These are phyloP conservation scores for Daldinia sp. DNA, from an alignment of 2,329 filamentous ascomycete species.

Conservation along the genomic window DNA sequence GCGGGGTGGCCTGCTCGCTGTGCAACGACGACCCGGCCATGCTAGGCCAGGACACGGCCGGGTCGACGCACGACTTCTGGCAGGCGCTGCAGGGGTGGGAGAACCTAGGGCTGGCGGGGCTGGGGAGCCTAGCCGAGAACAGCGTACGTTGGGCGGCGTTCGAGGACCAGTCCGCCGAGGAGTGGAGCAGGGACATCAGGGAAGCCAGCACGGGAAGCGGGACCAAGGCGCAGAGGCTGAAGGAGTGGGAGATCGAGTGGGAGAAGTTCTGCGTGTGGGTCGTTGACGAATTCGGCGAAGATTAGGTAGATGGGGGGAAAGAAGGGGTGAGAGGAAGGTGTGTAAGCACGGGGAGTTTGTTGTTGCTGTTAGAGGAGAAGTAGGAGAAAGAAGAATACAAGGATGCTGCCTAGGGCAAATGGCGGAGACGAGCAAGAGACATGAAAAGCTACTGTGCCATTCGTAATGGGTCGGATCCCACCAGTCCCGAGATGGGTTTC, in stretches of 20 bases:
- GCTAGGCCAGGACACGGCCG: conserved; percentile 82
- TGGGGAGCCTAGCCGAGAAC: conserved; percentile 91
- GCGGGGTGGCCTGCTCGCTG: conserved; percentile 85
- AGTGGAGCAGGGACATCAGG: conserved; percentile 79
- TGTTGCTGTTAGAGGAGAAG: neutral
- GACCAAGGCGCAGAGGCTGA: conserved; percentile 77
- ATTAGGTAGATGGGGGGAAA: conserved; percentile 30
- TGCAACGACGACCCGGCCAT: conserved; percentile 94
- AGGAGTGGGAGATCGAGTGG: conserved; percentile 84
- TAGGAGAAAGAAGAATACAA: no score
- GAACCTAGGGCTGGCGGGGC: conserved; percentile 86
- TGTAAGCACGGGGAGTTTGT: conserved; percentile 22
- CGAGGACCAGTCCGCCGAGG: conserved; percentile 78
- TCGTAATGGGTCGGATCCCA: conserved; percentile 19
- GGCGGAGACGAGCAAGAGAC: conserved; percentile 16
- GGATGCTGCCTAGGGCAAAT: conserved; percentile 26
- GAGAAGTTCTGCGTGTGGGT: conserved; percentile 94
- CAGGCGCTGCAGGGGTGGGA: conserved; percentile 92
- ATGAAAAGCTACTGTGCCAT: conserved; percentile 4
- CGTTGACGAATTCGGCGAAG: conserved; percentile 76
- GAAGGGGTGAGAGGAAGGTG: neutral
- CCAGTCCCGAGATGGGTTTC: conserved; percentile 18
- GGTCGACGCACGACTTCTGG: conserved; percentile 95
- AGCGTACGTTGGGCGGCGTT: conserved; percentile 91
- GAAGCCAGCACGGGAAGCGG: conserved; percentile 79